These are phyloP conservation scores for Podospora appendiculata DNA, from an alignment of 495 filamentous ascomycete species.

Conservation along the genomic window DNA sequence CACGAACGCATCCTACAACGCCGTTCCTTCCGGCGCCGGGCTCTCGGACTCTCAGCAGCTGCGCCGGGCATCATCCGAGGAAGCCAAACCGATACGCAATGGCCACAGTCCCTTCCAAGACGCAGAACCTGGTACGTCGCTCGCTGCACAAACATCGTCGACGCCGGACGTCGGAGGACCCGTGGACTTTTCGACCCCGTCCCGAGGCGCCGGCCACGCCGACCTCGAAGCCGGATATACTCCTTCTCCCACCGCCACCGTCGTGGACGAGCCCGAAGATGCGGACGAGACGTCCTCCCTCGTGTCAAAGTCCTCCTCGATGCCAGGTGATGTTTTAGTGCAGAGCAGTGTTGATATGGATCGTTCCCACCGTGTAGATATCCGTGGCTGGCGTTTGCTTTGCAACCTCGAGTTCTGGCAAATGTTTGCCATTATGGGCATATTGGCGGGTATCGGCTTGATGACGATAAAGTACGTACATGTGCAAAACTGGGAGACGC, in stretches of 20 bases:
- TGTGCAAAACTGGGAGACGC: background rate
- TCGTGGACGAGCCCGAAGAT: conserved; percentile 23
- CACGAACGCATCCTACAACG: conserved; percentile 57
- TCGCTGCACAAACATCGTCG: conserved; percentile 21
- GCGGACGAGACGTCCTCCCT: conserved; percentile 78
- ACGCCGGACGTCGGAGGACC: conserved; percentile 13
- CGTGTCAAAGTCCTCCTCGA: conserved; percentile 54
- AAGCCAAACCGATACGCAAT: conserved; percentile 31
- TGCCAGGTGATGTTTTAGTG: conserved; percentile 39
- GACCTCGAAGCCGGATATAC: conserved; percentile 26
- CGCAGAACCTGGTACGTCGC: conserved; percentile 61
- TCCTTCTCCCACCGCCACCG: conserved; percentile 18
- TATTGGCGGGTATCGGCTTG: conserved; percentile 84
- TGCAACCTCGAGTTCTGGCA: conserved; percentile 79
- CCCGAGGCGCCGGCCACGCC: conserved; percentile 8
- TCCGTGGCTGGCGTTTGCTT: conserved; percentile 79
- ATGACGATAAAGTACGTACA: conserved; percentile 94
- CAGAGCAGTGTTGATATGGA: conserved; percentile 49
- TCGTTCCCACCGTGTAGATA: conserved; percentile 69
- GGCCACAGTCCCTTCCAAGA: conserved; percentile 25
- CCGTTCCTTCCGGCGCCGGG: conserved; percentile 44
- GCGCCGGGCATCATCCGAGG: conserved; percentile 53
- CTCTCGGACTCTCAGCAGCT: conserved; percentile 50
- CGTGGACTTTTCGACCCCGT: conserved; percentile 7
- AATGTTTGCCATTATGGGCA: conserved; percentile 73